phyloP scores from a whole-genome alignment of 2,329 filamentous ascomycete genomes.

The Fusarium brevicatenulatum region DNA sequence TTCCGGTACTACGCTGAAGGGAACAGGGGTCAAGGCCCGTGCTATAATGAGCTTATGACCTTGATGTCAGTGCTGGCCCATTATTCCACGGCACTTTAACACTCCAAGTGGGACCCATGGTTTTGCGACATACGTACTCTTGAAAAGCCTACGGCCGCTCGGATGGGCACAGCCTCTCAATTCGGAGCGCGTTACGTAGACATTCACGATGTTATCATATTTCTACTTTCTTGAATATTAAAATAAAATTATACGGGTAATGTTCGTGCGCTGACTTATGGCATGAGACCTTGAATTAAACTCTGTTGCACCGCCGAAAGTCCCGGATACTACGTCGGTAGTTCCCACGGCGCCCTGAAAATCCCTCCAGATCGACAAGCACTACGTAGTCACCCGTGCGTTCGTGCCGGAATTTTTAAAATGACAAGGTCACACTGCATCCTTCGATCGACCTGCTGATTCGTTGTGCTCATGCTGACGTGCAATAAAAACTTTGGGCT shows the following conservation, averaged over 20 bases:
- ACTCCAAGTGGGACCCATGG: not conserved
- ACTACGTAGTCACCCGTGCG: not conserved
- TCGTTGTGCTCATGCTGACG: not conserved
- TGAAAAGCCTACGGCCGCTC: not conserved
- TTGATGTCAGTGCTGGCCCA: not conserved
- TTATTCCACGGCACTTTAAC: not conserved
- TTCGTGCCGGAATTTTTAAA: not conserved
- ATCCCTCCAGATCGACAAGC: not conserved
- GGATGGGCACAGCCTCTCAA: not conserved
- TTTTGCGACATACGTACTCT: not conserved
- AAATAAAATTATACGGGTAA: not conserved
- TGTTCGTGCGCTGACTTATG: not conserved
- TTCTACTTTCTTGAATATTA: not conserved
- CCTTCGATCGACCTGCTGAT: not conserved
- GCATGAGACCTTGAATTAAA: constrained; percentile 14
- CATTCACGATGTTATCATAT: no score
- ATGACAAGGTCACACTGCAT: not conserved
- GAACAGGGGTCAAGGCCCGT: not conserved
- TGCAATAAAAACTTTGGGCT: not conserved
- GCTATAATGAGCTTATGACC: no score
- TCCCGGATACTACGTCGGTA: constrained; percentile 6
- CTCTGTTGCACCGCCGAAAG: not conserved
- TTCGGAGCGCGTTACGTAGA: not conserved
- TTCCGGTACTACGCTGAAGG: not conserved
- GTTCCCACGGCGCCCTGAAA: not conserved